Evolutionary conservation across 148 eudicot genomes (phyloP).

Genomic region (Rhododendron mucronatum): DNA sequence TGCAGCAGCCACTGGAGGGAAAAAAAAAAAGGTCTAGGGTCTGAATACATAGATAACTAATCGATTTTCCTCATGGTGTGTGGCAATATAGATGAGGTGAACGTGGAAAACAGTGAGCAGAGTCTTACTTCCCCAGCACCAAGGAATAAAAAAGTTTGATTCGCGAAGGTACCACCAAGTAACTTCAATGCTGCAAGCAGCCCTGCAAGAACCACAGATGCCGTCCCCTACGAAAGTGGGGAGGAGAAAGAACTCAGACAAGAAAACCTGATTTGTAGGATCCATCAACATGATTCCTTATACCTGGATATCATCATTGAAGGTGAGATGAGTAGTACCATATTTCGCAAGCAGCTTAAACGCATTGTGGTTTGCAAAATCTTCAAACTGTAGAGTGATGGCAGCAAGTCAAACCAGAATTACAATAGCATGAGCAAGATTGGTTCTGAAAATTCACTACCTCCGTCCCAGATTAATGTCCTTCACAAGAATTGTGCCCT

Average conservation of each 20-base stretch:
- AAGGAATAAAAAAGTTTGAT: slow-evolving; percentile 14
- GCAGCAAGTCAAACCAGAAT: background rate
- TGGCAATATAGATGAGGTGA: background rate
- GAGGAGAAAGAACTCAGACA: background rate
- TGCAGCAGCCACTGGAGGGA: background rate
- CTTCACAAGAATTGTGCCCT: background rate
- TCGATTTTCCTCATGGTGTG: background rate
- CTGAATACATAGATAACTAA: background rate
- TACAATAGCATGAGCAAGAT: background rate
- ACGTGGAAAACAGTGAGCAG: background rate
- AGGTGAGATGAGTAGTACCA: slow-evolving; percentile 45
- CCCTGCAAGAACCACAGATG: slow-evolving; percentile 51
- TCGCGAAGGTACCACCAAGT: slow-evolving; percentile 28
- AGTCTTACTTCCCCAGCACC: slow-evolving; percentile 88
- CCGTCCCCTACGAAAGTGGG: slow-evolving; percentile 35
- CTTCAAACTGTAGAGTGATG: slow-evolving; percentile 58
- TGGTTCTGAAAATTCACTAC: background rate
- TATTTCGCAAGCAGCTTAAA: slow-evolving; percentile 81
- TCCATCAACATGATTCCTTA: background rate
- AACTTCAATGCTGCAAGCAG: slow-evolving; percentile 47
- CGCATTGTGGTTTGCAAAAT: slow-evolving; percentile 96
- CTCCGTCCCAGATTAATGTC: background rate
- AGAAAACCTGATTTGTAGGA: background rate
- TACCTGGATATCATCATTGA: slow-evolving; percentile 4
- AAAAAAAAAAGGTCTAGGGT: background rate